These are phyloP conservation scores for Xylaria sp. DNA, from an alignment of 2,329 filamentous ascomycete species.

Conservation along the genomic window DNA sequence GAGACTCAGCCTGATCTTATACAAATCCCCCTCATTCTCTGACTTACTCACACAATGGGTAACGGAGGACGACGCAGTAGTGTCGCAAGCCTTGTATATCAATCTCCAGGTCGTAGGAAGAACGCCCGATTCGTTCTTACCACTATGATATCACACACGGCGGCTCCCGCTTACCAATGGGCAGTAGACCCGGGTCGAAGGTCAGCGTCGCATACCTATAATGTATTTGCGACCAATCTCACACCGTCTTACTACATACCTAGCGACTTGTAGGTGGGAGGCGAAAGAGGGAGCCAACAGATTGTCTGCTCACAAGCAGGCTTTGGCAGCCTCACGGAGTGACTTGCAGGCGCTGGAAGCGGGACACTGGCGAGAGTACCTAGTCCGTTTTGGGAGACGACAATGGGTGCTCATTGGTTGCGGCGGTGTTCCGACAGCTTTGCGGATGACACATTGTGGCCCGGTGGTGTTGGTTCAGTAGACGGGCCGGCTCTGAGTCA, in stretches of 20 bases:
- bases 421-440: background rate
- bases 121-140: background rate
- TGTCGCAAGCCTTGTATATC: conserved; percentile 18
- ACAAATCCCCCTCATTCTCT: background rate
- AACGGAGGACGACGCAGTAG: conserved; percentile 1
- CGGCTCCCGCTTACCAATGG: background rate
- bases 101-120: background rate
- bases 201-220: conserved; percentile 6
- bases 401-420: background rate
- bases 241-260: background rate
- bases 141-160: background rate
- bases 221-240: background rate
- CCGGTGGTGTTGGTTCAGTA: background rate
- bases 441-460: background rate
- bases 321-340: background rate
- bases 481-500: background rate
- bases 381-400: background rate
- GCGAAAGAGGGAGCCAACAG: background rate
- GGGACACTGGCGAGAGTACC: no score
- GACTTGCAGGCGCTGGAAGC: background rate
- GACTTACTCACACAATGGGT: background rate
- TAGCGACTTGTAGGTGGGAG: background rate
- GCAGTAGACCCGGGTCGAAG: background rate
- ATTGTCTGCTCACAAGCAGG: background rate
- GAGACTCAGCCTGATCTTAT: conserved; percentile 20